Base-by-base conservation (phyloP, 164 flowering plant species). In the Kalanchoe fedtschenkoi region DNA sequence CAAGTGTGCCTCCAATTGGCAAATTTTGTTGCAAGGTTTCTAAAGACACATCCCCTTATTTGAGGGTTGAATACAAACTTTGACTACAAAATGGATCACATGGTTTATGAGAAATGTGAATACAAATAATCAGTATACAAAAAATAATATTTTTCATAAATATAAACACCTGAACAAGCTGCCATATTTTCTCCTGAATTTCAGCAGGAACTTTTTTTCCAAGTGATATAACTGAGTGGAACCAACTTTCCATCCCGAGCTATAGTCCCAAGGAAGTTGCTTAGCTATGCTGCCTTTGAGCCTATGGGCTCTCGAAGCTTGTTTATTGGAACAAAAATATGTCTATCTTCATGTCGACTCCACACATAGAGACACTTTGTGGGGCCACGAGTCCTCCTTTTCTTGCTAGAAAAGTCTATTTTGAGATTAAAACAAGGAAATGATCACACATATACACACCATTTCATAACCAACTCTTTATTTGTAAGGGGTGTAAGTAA, bases 51-150 rank as follows among this genome's bases (percentile, higher is more conserved):
- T 26, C 19, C 30, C 62, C 60, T 68, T 33, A 46, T 16, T 10
- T 29, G 30, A 14, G 71, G 63, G 35, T 56, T 70, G 26, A 70
- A 35, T 14, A 68, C 72, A 68, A 74, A 71, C 60, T 68, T 71
- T 15, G 53, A 41, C 77, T 74, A 57, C 68, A 69, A 37, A 37
- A 24, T 29, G 38, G 15, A 16, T 38, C 10, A 1, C 14, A 26
- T 24, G 11, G 10, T 17, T 51, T 11, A 51, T 15, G 26, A 11
- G 6, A 47, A 22, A 22, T 14, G 28, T 21, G 24, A 6, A 21
- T 51, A 4, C 5, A 47, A 51, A 51, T 4, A 4, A 4, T n/a
- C 14, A n/a, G 29, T 21, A 33, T 37, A 11, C 9, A 13, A 38
- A 37, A 11, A 32, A 24, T 24, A 24, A 5, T 32, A 24, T 26